phyloP scores from a whole-genome alignment of 306 rosid species.

The Prunus persica region Prunus_persica_NCBIv2 NC_034011.1:3230001-3230500 shows the following conservation, averaged over 20 bases:
- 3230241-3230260: neutral
- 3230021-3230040: slow-evolving; percentile 53
- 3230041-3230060: slow-evolving; percentile 52
- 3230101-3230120: neutral
- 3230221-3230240: neutral
- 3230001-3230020: slow-evolving; percentile 56
- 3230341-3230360: neutral
- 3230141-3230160: slow-evolving; percentile 67
- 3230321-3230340: neutral
- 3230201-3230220: slow-evolving; percentile 3
- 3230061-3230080: slow-evolving; percentile 33
- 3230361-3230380: neutral
- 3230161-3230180: slow-evolving; percentile 32
- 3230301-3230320: neutral
- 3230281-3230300: neutral
- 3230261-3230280: neutral
- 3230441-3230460: no score
- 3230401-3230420: no score
- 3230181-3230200: slow-evolving; percentile 8
- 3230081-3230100: slow-evolving; percentile 75
- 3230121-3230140: slow-evolving; percentile 44
- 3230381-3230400: neutral
- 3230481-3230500: no score
- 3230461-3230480: no score
- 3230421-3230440: no score